Percentiles rank a stretch among this genome's conserved stretches.
Conservation (phyloP, 129 eudicot genomes). For the Deinandra increscens region DNA sequence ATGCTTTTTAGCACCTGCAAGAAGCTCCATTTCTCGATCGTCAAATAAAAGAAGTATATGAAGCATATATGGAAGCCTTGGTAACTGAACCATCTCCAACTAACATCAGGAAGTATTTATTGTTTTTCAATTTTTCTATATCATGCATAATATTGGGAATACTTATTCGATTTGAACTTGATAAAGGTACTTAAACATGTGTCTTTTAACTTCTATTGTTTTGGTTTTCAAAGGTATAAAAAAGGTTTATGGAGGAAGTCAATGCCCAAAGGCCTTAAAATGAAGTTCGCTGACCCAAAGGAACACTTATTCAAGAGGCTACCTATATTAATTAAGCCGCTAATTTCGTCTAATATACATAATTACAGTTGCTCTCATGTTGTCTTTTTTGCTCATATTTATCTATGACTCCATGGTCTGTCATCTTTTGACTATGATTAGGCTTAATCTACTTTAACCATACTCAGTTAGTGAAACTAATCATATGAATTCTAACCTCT, state of each 20-base stretch:
- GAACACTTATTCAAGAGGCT: conserved; percentile 66
- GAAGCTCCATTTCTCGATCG: conserved; percentile 69
- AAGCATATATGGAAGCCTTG: conserved; percentile 89
- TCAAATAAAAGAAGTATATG: conserved; percentile 48
- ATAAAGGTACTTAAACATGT: background rate
- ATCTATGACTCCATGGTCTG: too few relatives aligned
- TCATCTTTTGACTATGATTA: too few relatives aligned
- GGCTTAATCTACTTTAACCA: too few relatives aligned
- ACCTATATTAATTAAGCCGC: conserved; percentile 75
- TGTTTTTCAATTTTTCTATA: background rate
- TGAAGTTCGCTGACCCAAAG: conserved; percentile 84
- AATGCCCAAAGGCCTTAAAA: conserved; percentile 80
- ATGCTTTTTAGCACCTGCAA: too few relatives aligned
- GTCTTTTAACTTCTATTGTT: background rate
- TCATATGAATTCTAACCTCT: too few relatives aligned
- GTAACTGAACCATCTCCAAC: conserved; percentile 88
- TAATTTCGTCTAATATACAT: too few relatives aligned
- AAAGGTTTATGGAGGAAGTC: conserved; percentile 89
- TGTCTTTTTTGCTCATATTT: too few relatives aligned
- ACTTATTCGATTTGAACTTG: background rate
- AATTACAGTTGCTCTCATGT: too few relatives aligned
- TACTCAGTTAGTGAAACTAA: too few relatives aligned
- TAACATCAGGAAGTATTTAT: conserved; percentile 55
- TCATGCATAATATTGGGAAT: background rate
- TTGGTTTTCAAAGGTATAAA: conserved; percentile 53